These are phyloP conservation scores for Pythium monospermum DNA, from an alignment of 352 stramenopile species.

Conservation along the genomic window DNA sequence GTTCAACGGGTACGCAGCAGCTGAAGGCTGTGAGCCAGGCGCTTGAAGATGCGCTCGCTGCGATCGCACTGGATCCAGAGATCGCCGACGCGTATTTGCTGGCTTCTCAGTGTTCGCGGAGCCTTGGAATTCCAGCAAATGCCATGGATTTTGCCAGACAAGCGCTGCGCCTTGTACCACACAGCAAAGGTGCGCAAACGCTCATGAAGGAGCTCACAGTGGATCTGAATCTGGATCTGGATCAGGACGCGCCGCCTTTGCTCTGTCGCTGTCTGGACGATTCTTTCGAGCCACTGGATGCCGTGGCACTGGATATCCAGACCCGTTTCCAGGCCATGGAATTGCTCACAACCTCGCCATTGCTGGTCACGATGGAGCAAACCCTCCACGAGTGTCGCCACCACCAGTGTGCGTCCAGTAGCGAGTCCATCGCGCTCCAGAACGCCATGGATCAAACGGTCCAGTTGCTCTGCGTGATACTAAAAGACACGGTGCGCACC, in stretches of 20 bases:
- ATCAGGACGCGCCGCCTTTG: conserved; percentile 7
- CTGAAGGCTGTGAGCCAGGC: conserved; percentile 37
- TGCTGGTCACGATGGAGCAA: conserved; percentile 34
- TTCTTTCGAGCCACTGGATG: conserved; percentile 3
- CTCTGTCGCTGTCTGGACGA: conserved; percentile 9
- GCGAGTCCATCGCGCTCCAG: conserved; percentile 24
- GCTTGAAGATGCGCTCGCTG: conserved; percentile 28
- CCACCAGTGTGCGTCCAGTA: conserved; percentile 36
- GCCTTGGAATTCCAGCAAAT: conserved; percentile 27
- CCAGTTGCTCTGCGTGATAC: conserved; percentile 2
- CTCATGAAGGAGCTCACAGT: conserved; percentile 32
- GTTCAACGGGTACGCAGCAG: not conserved
- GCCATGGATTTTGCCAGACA: conserved; percentile 24
- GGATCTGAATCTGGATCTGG: conserved; percentile 15
- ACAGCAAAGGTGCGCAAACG: conserved; percentile 20
- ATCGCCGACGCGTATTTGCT: conserved; percentile 23
- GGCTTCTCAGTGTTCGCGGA: conserved; percentile 34
- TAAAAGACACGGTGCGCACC: not conserved
- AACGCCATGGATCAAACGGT: conserved; percentile 12
- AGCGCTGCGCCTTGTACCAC: conserved; percentile 18
- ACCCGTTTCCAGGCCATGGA: conserved; percentile 21
- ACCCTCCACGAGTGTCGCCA: conserved; percentile 56
- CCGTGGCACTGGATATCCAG: not conserved
- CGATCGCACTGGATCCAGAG: conserved; percentile 14
- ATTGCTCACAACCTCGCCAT: conserved; percentile 21